These are phyloP conservation scores for Tricholoma flavovirens DNA, from an alignment of 768 basidiomycete genomes.

Conservation along the genomic window DNA sequence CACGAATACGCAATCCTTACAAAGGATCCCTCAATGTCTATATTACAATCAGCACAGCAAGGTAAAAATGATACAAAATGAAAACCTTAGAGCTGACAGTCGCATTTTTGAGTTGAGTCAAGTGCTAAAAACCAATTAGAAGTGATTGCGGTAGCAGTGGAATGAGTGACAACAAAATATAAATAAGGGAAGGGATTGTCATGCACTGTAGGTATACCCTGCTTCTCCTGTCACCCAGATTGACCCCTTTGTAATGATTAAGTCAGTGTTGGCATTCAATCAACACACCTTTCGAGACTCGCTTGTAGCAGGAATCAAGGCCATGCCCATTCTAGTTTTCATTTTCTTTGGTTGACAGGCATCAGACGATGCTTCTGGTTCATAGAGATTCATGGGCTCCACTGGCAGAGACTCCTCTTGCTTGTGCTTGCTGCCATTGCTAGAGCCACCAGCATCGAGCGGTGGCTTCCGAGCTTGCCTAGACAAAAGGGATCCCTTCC, in stretches of 20 bases:
- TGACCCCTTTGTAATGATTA: not conserved
- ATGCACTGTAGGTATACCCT: no score
- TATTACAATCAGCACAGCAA: not conserved
- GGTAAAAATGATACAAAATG: not conserved
- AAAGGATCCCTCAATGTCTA: not conserved
- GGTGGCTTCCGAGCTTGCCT: not conserved
- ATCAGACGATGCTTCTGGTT: not conserved
- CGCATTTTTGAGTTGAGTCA: not conserved
- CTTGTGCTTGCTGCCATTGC: not conserved
- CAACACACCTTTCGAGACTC: not conserved
- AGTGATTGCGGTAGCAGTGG: not conserved
- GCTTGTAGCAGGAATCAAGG: not conserved
- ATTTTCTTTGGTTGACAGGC: not conserved
- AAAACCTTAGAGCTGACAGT: not conserved
- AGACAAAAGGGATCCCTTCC: not conserved
- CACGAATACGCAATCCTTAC: not conserved
- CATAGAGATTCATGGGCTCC: not conserved
- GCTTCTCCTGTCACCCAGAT: no score
- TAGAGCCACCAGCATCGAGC: not conserved
- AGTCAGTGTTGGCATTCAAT: not conserved
- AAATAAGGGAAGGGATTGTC: not conserved
- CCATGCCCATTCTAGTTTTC: not conserved
- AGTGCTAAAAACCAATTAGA: not conserved
- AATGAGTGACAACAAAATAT: not conserved
- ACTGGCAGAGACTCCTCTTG: not conserved